A percentile compares a stretch with the other conserved stretches of the same genome.
Conservation (phyloP, 805 yeast genomes). For the Metschnikowia lochheadii region DNA sequence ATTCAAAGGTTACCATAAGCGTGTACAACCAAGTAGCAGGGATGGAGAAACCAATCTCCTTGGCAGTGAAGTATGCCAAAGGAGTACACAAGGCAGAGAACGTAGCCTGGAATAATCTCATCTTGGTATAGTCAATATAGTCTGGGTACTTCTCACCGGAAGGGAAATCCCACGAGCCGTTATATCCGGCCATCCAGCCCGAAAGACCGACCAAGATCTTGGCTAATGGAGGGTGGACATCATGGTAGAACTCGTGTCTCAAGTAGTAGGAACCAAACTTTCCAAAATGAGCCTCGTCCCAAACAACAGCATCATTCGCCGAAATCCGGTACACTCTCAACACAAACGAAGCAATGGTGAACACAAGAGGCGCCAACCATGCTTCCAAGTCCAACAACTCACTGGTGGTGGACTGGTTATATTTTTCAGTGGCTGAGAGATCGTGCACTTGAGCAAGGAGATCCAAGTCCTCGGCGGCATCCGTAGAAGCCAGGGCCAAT, state of each 20-base stretch:
- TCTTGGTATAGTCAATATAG: conserved; percentile 52
- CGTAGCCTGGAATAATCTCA: conserved; percentile 69
- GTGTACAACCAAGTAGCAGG: conserved; percentile 75
- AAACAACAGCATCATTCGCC: conserved; percentile 60
- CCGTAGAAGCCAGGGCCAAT: background rate
- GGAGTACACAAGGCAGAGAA: conserved; percentile 68
- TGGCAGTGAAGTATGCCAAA: conserved; percentile 51
- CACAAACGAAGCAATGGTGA: conserved; percentile 67
- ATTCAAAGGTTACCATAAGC: conserved; percentile 76
- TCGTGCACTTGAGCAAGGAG: conserved; percentile 6
- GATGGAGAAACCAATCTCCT: conserved; percentile 63
- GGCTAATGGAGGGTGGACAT: conserved; percentile 96
- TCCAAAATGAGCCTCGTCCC: conserved; percentile 98
- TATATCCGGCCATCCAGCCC: conserved; percentile 83
- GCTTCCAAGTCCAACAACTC: conserved; percentile 31
- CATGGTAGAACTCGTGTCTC: conserved; percentile 85
- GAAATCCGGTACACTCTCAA: conserved; percentile 76
- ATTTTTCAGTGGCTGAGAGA: conserved; percentile 15
- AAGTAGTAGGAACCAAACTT: conserved; percentile 92
- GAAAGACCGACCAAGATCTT: conserved; percentile 87
- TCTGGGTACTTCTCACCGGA: conserved; percentile 65
- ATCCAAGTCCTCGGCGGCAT: background rate
- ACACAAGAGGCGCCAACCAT: conserved; percentile 51
- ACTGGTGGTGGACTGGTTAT: conserved; percentile 12
- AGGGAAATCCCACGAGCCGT: conserved; percentile 70